These are phyloP conservation scores for Cryoendolithus antarcticus DNA, from an alignment of 2,329 filamentous ascomycete genomes.

Conservation along the genomic window DNA sequence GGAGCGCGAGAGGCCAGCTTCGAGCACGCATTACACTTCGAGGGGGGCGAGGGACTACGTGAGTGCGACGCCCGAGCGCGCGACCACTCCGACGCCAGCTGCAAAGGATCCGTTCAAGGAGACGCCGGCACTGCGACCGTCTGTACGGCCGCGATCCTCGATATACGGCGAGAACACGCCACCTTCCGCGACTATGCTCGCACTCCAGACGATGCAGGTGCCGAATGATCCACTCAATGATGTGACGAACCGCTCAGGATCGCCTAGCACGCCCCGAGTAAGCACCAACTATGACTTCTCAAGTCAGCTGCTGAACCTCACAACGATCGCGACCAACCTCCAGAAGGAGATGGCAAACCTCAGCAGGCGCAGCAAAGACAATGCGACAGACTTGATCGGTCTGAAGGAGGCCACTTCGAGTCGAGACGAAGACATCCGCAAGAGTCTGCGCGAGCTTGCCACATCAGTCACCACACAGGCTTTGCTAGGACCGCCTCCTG, in stretches of 20 bases:
- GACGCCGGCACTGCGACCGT: conserved; percentile 40
- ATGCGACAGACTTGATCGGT: conserved; percentile 86
- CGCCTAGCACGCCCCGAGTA: conserved; percentile 15
- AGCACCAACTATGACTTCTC: conserved; percentile 53
- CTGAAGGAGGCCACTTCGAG: conserved; percentile 89
- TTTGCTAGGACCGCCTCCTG: conserved; percentile 25
- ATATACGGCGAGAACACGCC: conserved; percentile 87
- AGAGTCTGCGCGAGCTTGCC: conserved; percentile 75
- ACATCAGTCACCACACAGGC: conserved; percentile 41
- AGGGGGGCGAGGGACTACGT: conserved; percentile 19
- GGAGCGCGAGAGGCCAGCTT: conserved; percentile 15
- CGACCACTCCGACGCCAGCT: conserved; percentile 32
- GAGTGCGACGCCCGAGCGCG: conserved; percentile 18
- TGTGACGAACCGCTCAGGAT: conserved; percentile 43
- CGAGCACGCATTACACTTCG: conserved; percentile 5
- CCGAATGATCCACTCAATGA: conserved; percentile 47
- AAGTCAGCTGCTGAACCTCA: conserved; percentile 74
- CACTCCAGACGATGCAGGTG: conserved; percentile 70
- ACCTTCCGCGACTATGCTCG: conserved; percentile 86
- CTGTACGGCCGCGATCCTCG: conserved; percentile 51
- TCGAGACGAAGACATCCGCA: conserved; percentile 90
- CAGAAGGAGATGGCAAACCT: conserved; percentile 90
- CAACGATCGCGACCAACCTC: conserved; percentile 74
- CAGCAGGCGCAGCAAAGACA: conserved; percentile 88
- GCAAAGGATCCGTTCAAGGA: conserved; percentile 31